These are phyloP conservation scores for Stachybotrys chartarum DNA, from an alignment of 2,329 filamentous ascomycete genomes.

Conservation along the genomic window DNA sequence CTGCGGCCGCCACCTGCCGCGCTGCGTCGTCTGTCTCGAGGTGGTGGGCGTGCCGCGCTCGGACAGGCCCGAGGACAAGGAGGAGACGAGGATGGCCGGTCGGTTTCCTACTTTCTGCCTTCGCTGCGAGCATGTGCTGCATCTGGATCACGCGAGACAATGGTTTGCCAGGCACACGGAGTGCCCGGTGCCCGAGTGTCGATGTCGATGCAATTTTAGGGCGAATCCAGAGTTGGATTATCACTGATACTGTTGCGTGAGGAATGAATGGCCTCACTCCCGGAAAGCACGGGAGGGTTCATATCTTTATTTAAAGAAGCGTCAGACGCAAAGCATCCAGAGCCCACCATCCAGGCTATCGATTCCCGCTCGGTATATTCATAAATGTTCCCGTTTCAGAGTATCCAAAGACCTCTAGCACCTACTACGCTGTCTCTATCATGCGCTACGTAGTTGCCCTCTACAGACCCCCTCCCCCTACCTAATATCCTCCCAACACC, in stretches of 20 bases:
- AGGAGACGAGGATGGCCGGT: constrained; percentile 42
- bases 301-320: no score
- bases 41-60: constrained; percentile 58
- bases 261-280: no score
- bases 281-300: no score
- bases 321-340: no score
- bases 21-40: constrained; percentile 62
- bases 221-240: constrained; percentile 54
- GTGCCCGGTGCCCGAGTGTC: constrained; percentile 62
- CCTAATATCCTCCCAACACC: no score
- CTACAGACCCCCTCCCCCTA: no score
- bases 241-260: constrained; percentile 15
- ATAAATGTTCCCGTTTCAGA: no score
- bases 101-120: constrained; percentile 64
- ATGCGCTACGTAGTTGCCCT: no score
- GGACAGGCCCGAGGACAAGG: constrained; percentile 45
- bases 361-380: no score
- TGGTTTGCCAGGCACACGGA: constrained; percentile 61
- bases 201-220: constrained; percentile 56
- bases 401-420: no score
- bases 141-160: constrained; percentile 58
- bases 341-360: no score
- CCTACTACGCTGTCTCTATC: no score
- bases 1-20: constrained; percentile 59
- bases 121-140: constrained; percentile 60